Evolutionary conservation across 257 asterid genomes (phyloP).

Genomic region (Cynanchum wilfordii): DNA sequence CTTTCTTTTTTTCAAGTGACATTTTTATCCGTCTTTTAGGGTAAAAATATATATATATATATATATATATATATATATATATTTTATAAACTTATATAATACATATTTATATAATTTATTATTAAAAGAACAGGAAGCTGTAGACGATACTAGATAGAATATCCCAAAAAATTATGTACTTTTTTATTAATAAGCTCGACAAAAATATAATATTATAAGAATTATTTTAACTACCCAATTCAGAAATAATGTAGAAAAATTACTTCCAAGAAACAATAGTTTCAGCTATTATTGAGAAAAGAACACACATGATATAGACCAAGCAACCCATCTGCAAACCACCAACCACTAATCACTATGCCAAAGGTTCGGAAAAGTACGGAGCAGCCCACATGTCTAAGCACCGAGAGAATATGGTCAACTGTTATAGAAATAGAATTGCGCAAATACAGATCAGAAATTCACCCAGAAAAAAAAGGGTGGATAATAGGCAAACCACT

Average conservation of each 20-base stretch:
- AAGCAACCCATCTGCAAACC: background rate
- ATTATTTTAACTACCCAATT: no score
- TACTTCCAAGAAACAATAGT: background rate
- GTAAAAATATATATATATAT: no score
- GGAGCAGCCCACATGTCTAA: background rate
- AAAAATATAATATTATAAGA: no score
- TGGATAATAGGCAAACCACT: slow-evolving; percentile 48
- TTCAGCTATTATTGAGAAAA: background rate
- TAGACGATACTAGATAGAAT: no score
- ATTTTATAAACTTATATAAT: no score
- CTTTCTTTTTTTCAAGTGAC: background rate
- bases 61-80: no score
- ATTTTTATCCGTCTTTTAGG: slow-evolving; percentile 4
- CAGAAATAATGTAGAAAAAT: background rate
- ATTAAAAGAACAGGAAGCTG: no score
- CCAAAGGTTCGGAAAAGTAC: background rate
- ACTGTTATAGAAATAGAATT: slow-evolving; percentile 21
- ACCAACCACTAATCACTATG: background rate
- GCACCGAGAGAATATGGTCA: slow-evolving; percentile 34
- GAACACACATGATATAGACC: background rate
- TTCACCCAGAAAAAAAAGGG: slow-evolving; percentile 61
- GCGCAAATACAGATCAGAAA: slow-evolving; percentile 30
- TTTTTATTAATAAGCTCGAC: no score
- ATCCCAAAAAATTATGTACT: no score
- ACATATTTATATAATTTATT: no score